Base-by-base conservation (phyloP, 148 eudicot genomes). In the Spergularia marina region DNA sequence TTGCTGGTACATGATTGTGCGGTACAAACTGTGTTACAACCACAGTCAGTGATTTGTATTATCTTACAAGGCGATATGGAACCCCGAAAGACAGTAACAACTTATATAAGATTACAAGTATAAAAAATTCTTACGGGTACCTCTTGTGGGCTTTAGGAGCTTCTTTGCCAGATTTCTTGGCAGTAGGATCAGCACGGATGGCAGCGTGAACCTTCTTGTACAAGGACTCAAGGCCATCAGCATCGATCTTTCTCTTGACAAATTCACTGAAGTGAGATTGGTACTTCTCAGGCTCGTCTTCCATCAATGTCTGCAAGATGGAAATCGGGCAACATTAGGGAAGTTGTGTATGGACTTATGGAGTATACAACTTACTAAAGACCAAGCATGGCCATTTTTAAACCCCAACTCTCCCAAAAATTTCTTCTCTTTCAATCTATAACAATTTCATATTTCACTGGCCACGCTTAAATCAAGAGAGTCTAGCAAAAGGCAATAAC, bases 251-350 rank as follows among this genome's bases (percentile, higher is more conserved):
- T 64, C 40, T 82, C 81, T 88, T 91, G 4, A 84, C 72, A 60
- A 79, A 89, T 47, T 75, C 80, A 41, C 81, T 82, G 64, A 91
- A 91, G 74, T 87, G 90, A 72, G 92, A 18, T 68, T 88, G 94
- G 72, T 80, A 90, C 78, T 88, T 90, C 78, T 86, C 91, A 11
- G 94, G 94, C 68, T 90, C 94, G 69, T 90, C 94, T 65, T 90
- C 94, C 68, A 61, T 74, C 84, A 90, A 73, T 10, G 84, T 82
- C 92, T 85, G 76, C 49, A 2, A 36, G 52, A 0, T 40, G 8
- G 5, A 60, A 17, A 60, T 66, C 41, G 23, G 5, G 39, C 36
- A 15, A 51, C 20, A 44, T 0, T 17, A 3, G 57, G 11, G 0
- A 55, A 9, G 2, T 2, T 30, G 36, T 30, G 36, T 30, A 20